Base-by-base conservation (phyloP, 1,139 yeast species). In the Kluyveromyces sp. region DNA sequence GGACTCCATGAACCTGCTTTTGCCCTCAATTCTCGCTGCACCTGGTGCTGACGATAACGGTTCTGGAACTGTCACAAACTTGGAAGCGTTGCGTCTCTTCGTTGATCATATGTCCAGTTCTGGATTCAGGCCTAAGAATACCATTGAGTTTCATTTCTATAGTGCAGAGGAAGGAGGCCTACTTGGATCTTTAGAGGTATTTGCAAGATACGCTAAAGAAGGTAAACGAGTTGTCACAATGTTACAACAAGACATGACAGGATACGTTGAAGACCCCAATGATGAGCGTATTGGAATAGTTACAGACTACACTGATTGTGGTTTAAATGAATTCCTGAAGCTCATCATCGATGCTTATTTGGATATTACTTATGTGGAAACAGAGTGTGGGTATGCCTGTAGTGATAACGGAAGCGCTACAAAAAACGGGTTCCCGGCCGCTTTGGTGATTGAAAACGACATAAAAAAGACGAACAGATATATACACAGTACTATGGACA, bases 21-120 rank as follows among this genome's bases (percentile, higher is more conserved):
- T 85, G 47, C 95, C 95, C n/a, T 71, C 70, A 40, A 49, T 80
- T 17, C 59, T 83, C 54, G 73, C 77, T 38, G 88, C 96, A 0
- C 97, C 97, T 1, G 98, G 97, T 4, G 96, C 96, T 3, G 97
- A 89, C 62, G 98, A 89, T 57, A 87, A 89, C 61, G 95, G 95
- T 1, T 79, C 92, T 3, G 97, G 97, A 7, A 81, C 89, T 3
- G 80, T 83, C 6, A 83, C 95, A 3, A 74, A 75, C 36, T 66
- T 87, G 45, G 95, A 88, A 61, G 79, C 88, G 0, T 73, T 88
- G 55, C 74, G 94, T 49, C 64, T 84, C 9, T 65, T 84, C 35
- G 64, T 75, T 15, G 69, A 66, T 18, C 48, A 54, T 25, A 42
- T 54, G 13, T 30, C 48, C 6, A 41, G 44, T 3, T 42, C 45